phyloP scores from a whole-genome alignment of 768 basidiomycete genomes.

The Mycena albidolilacea region DNA sequence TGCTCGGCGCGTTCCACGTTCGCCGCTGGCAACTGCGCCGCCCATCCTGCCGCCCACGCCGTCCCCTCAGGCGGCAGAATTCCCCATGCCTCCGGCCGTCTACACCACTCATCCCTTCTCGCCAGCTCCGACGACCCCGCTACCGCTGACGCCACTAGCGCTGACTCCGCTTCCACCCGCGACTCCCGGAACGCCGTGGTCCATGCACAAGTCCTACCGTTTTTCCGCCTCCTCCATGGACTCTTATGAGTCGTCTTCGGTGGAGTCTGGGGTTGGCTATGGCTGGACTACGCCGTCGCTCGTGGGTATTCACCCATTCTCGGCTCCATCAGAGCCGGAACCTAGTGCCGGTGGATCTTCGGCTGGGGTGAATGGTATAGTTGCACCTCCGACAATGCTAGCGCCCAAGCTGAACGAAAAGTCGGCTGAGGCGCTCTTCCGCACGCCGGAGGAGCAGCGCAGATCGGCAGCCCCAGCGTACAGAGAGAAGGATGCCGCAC shows the following conservation, averaged over 20 bases:
- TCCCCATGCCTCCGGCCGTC: slow-evolving; percentile 1
- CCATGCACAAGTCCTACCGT: slow-evolving; percentile 9
- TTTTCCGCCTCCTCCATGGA: slow-evolving; percentile 13
- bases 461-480: slow-evolving; percentile 20
- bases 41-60: slow-evolving; percentile 17
- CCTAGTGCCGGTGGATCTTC: neutral
- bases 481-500: slow-evolving; percentile 23
- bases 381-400: neutral
- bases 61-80: neutral
- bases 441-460: neutral
- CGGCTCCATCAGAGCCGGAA: slow-evolving; percentile 12
- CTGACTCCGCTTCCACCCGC: slow-evolving; percentile 22
- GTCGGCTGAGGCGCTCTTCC: slow-evolving; percentile 28
- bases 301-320: slow-evolving; percentile 34
- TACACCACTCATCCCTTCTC: neutral
- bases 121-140: slow-evolving; percentile 12
- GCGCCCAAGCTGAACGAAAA: slow-evolving; percentile 23
- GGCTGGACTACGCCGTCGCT: slow-evolving; percentile 32
- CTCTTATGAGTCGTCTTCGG: slow-evolving; percentile 10
- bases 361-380: neutral
- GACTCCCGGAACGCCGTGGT: slow-evolving; percentile 27
- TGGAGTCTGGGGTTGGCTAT: slow-evolving; percentile 12
- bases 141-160: slow-evolving; percentile 17
- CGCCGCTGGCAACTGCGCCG: slow-evolving; percentile 23
- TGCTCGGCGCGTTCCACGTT: slow-evolving; percentile 22